Evolutionary conservation across 2,329 filamentous ascomycete genomes (phyloP).

Genomic region (Diaporthe vaccinii): DNA sequence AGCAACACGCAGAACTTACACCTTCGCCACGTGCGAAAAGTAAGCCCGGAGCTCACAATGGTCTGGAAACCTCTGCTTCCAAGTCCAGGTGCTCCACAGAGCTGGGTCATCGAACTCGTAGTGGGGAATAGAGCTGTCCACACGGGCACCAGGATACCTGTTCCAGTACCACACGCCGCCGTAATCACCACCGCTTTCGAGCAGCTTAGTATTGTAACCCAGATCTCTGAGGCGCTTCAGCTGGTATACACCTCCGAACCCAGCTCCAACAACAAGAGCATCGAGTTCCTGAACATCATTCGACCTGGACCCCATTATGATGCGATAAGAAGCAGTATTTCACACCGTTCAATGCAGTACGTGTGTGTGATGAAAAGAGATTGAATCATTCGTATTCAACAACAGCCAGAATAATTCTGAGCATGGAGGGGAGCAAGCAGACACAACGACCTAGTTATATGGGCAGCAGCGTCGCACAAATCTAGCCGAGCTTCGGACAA

Average conservation of each 20-base stretch:
- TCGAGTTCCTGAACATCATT: conserved; percentile 16
- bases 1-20: neutral
- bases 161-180: conserved; percentile 34
- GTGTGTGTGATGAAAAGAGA: neutral
- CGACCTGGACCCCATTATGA: neutral
- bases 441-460: neutral
- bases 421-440: neutral
- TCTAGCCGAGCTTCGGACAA: neutral
- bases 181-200: conserved; percentile 28
- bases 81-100: conserved; percentile 32
- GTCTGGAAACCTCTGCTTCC: conserved; percentile 35
- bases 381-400: neutral
- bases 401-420: neutral
- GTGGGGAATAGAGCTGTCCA: conserved; percentile 25
- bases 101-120: conserved; percentile 36
- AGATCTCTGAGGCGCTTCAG: conserved; percentile 23
- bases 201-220: conserved; percentile 27
- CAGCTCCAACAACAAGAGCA: conserved; percentile 36
- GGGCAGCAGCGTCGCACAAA: too few species aligned
- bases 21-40: conserved; percentile 26
- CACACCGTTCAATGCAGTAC: neutral
- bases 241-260: conserved; percentile 38
- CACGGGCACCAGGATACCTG: conserved; percentile 35
- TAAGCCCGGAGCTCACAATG: conserved; percentile 33
- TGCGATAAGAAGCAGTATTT: neutral